A percentile compares a stretch with the other conserved stretches of the same genome.
These are phyloP conservation scores for Oryza brachyantha DNA, from an alignment of 176 grass and related monocot species.

Conservation along the genomic window DNA sequence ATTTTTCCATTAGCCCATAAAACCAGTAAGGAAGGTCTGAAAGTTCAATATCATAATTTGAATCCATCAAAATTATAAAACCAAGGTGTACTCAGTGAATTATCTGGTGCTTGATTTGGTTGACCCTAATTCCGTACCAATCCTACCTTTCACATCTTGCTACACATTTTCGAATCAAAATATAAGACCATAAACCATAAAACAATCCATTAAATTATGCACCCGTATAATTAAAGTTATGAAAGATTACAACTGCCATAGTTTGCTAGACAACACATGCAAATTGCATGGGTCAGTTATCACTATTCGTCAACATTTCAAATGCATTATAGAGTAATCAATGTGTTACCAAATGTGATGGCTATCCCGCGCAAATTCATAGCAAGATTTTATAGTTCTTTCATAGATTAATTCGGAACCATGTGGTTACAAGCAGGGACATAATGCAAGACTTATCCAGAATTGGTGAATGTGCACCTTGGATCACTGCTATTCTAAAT, in stretches of 20 bases:
- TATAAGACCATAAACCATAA: not conserved
- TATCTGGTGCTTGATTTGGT: not conserved
- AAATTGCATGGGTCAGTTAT: not conserved
- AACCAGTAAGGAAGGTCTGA: not conserved
- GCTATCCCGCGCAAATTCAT: not conserved
- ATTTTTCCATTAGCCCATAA: not conserved
- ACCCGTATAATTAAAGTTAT: not conserved
- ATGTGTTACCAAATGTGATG: not conserved
- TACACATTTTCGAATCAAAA: not conserved
- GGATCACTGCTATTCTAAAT: not conserved
- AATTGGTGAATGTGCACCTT: not conserved
- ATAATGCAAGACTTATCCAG: not conserved
- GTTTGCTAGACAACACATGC: not conserved
- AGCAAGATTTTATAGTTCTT: not conserved
- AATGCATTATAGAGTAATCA: not conserved
- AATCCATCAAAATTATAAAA: not conserved
- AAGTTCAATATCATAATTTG: not conserved
- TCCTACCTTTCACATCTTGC: not conserved
- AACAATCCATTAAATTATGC: not conserved
- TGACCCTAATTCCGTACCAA: not conserved
- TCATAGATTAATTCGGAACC: not conserved
- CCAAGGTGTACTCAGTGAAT: not conserved
- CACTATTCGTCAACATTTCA: not conserved
- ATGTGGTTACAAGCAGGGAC: not conserved
- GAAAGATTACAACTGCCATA: not conserved